phyloP scores from a whole-genome alignment of 192 early-diverging fungal species.

The Glomus cerebriforme region DNA sequence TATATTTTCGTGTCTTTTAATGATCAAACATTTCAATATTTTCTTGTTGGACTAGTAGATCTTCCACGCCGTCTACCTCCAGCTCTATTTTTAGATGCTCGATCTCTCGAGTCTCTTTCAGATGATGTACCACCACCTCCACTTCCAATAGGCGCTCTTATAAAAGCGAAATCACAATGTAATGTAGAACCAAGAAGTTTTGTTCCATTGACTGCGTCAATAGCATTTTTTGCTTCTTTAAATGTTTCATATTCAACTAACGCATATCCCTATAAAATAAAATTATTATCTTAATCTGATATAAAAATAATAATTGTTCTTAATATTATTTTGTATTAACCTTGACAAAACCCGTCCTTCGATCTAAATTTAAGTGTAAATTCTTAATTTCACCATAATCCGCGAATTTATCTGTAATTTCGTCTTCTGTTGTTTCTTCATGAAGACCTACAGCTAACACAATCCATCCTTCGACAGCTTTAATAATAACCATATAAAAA shows the following conservation, averaged over 20 bases:
- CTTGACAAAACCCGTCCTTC: constrained; percentile 95
- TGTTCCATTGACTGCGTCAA: constrained; percentile 69
- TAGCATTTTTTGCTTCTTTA: constrained; percentile 80
- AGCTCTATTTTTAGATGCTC: constrained; percentile 16
- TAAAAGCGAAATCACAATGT: constrained; percentile 87
- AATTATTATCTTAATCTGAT: not conserved
- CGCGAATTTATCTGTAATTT: constrained; percentile 80
- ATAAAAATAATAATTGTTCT: not conserved
- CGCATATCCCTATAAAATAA: constrained; percentile 84
- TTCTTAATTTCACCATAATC: constrained; percentile 92
- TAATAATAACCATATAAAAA: not conserved
- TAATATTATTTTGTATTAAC: constrained; percentile 40
- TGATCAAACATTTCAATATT: constrained; percentile 15
- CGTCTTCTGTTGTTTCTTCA: constrained; percentile 94
- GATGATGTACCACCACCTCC: constrained; percentile 36
- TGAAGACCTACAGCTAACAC: constrained; percentile 90
- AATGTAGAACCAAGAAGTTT: constrained; percentile 76
- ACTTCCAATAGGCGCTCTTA: constrained; percentile 51
- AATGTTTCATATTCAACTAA: constrained; percentile 83
- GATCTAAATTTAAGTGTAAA: constrained; percentile 90
- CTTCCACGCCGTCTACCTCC: constrained; percentile 28
- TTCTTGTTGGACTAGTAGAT: constrained; percentile 25
- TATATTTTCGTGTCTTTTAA: not conserved
- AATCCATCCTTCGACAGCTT: constrained; percentile 93
- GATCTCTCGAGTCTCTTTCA: constrained; percentile 28